Evolutionary conservation across 2,329 filamentous ascomycete species (phyloP), one percentile per base, ranked within the genome.

Genomic region (Myrmaecium sp.): DNA sequence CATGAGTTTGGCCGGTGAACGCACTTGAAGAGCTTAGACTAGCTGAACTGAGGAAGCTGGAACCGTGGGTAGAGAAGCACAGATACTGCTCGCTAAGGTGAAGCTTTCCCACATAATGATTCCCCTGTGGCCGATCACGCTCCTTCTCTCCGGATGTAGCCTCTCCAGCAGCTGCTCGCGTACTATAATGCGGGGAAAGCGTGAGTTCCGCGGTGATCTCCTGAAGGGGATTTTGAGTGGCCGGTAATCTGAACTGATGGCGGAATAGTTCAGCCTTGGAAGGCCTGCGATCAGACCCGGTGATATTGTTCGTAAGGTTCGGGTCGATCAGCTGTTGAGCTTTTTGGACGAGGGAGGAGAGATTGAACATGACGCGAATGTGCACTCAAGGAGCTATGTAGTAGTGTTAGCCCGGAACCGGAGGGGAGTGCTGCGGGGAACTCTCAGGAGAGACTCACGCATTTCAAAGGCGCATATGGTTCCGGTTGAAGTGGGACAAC

Each of bases 181-280:
- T 35, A 42, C 51, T 39, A 60, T 66, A 52, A 75, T 79, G 36
- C 70, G 69, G 34, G 69, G 73, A 29, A 32, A 98, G 79, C 30
- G 83, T 91, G 33, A 98, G 70, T 60, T 98, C 89, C 46, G 89
- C 84, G 33, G 79, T 83, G 56, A 98, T 94, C 61, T 98, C 89
- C 57, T 91, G 83, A 31, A 95, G 67, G 30, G 89, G 89, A 35
- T 79, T 84, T 56, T 98, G 86, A 20, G 81, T 77, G 46, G 82
- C 73, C 23, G 89, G 89, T 17, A 98, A 75, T 38, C 89, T 81
- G 60, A 98, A 98, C 56, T 98, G 89, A 52, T 78, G 76, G 58
- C 89, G 83, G 60, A 95, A 98, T 32, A 95, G 70, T 27, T 78
- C 76, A 30, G 83, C 74, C 59, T 94, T 95, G 46, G 84, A 86